Base-by-base conservation (phyloP, 352 stramenopile genomes). In the Phytophthora sojae region DNA sequence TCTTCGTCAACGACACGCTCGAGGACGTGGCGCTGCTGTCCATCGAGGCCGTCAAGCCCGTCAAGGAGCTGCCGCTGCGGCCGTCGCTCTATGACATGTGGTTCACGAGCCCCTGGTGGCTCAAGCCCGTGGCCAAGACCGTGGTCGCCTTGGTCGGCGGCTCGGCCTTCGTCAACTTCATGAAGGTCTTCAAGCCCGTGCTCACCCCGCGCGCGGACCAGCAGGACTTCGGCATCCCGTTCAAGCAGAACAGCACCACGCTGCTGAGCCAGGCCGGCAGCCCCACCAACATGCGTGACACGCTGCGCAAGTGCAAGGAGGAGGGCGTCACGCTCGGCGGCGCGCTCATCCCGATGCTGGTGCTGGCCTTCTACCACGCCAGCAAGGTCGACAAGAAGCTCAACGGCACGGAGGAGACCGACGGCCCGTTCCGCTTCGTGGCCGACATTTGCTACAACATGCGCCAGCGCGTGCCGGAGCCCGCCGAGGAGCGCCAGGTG, bases 401-500 rank as follows among this genome's bases (percentile, higher is more conserved):
- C 14, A 67, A 75, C 19, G 39, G 47, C 2, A 29, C 50, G 6
- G 61, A 77, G 2, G 52, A 73, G 26, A 65, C 50, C 17, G 66
- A 76, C 45, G 61, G 50, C 56, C 52, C 62, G 14, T 75, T 89
- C 54, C 64, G 60, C 4, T 58, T 92, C 47, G 84, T 83, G 49
- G 72, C 72, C 23, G 81, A 90, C 37, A 69, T 89, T 15, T 76
- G 63, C 29, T 88, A 79, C 57, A 79, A 92, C 44, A 80, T 90
- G 77, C 84, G 84, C 17, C 54, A 73, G 3, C 59, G 70, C 6
- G 65, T 86, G 17, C 50, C 57, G 0, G 44, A 68, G 2, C 61
- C 61, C 15, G 66, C 61, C 0, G 4, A 63, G 14, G 74, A 87
- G 23, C 66, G 74, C 2, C 67, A 79, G 11, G 77, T 92, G 14